Conservation (phyloP, 2,329 filamentous ascomycete species). For the Monilinia polystroma region DNA sequence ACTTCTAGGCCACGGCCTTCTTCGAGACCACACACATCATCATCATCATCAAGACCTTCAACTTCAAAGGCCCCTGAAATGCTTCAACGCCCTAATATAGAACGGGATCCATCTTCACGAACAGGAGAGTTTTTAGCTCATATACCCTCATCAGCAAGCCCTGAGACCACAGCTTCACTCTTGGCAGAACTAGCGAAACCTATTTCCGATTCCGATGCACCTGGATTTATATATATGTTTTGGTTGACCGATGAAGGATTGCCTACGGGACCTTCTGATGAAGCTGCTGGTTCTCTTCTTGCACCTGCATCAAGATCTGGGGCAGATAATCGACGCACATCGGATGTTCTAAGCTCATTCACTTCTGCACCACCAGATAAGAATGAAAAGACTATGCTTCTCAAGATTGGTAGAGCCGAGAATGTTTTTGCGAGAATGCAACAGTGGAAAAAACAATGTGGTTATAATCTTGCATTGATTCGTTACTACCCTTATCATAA, state of each 20-base stretch:
- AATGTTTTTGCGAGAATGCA: slow-evolving; percentile 91
- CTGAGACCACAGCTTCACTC: slow-evolving; percentile 67
- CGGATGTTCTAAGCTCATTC: slow-evolving; percentile 56
- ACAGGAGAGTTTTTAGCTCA: slow-evolving; percentile 57
- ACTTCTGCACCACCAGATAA: slow-evolving; percentile 42
- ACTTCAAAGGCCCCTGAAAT: slow-evolving; percentile 25
- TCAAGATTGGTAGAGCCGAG: slow-evolving; percentile 65
- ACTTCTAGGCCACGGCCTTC: slow-evolving; percentile 11
- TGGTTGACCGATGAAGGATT: slow-evolving; percentile 77
- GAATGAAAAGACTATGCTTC: slow-evolving; percentile 58
- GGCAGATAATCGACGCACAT: slow-evolving; percentile 46
- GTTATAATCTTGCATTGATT: slow-evolving; percentile 81
- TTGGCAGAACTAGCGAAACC: slow-evolving; percentile 75
- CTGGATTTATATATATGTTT: slow-evolving; percentile 98
- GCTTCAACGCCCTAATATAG: slow-evolving; percentile 32
- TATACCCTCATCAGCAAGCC: slow-evolving; percentile 66
- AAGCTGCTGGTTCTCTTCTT: slow-evolving; percentile 59
- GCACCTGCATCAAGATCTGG: slow-evolving; percentile 48
- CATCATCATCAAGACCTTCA: slow-evolving; percentile 21
- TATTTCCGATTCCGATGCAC: slow-evolving; percentile 70
- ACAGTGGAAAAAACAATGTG: slow-evolving; percentile 92
- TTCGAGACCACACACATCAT: slow-evolving; percentile 24
- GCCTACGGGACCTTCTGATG: slow-evolving; percentile 53
- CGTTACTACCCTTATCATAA: slow-evolving; percentile 82
- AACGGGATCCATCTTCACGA: slow-evolving; percentile 37